Percentiles rank a stretch among this genome's conserved stretches.
Evolutionary conservation across 2,329 filamentous ascomycete genomes (phyloP).

Genomic region (Fusarium neocosmosporiellum): DNA sequence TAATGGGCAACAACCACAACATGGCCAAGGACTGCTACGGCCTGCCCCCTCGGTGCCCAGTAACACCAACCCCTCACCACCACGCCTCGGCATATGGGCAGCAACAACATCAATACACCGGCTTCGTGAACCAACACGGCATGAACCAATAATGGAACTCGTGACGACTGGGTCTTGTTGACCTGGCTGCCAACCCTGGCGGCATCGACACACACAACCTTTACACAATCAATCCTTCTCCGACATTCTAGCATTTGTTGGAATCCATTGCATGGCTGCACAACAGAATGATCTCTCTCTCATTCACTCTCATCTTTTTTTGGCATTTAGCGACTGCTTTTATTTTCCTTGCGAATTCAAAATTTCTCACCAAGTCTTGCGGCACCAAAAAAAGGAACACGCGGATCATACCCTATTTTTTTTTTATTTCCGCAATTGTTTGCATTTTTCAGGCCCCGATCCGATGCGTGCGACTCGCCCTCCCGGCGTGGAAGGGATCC

Average conservation of each 20-base stretch:
- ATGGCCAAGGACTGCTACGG: slow-evolving; percentile 61
- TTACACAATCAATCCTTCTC: slow-evolving; percentile 26
- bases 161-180: slow-evolving; percentile 16
- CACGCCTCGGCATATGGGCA: slow-evolving; percentile 49
- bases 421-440: slow-evolving; percentile 40
- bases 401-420: slow-evolving; percentile 53
- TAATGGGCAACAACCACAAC: slow-evolving; percentile 56
- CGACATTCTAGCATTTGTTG: slow-evolving; percentile 42
- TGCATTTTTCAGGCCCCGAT: slow-evolving; percentile 39
- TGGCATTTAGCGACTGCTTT: slow-evolving; percentile 60
- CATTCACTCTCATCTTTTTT: slow-evolving; percentile 52
- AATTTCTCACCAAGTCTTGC: slow-evolving; percentile 51
- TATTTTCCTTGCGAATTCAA: slow-evolving; percentile 47
- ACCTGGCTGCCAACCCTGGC: not conserved
- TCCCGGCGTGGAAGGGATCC: slow-evolving; percentile 30
- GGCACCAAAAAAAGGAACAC: slow-evolving; percentile 55
- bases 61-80: slow-evolving; percentile 69
- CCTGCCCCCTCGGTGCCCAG: slow-evolving; percentile 66
- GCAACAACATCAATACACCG: slow-evolving; percentile 48
- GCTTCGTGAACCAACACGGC: slow-evolving; percentile 56
- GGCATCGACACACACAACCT: slow-evolving; percentile 8
- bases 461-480: slow-evolving; percentile 32
- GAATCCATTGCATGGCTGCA: slow-evolving; percentile 48
- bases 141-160: slow-evolving; percentile 55
- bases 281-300: slow-evolving; percentile 47